Evolutionary conservation across 2,329 filamentous ascomycete species (phyloP).

Genomic region (Atkinsonella texensis): DNA sequence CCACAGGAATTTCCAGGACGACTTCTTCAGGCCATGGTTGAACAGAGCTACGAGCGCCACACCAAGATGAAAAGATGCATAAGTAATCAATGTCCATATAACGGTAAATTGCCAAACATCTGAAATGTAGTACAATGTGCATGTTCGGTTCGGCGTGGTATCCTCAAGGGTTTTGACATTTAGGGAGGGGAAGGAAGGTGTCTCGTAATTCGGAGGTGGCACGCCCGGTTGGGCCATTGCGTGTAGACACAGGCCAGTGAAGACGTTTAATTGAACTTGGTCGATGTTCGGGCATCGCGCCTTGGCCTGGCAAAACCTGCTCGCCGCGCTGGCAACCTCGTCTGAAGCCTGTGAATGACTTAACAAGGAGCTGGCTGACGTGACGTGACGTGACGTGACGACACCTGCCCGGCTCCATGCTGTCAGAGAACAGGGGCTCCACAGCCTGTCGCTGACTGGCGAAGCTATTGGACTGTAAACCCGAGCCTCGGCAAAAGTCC

Average conservation of each 20-base stretch:
- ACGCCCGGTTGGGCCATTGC: conserved; percentile 6
- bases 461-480: neutral
- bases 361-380: no score
- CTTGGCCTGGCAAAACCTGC: neutral
- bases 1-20: conserved; percentile 54
- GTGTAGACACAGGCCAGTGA: neutral
- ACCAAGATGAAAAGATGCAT: conserved; percentile 60
- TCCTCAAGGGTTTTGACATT: conserved; percentile 54
- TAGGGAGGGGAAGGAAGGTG: conserved; percentile 68
- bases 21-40: conserved; percentile 51
- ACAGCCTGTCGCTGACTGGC: no score
- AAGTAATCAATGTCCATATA: conserved; percentile 75
- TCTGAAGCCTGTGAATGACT: no score
- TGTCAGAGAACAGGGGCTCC: no score
- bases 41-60: conserved; percentile 60
- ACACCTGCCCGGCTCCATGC: no score
- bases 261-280: neutral
- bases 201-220: conserved; percentile 44
- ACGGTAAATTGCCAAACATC: conserved; percentile 85
- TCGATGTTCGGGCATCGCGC: neutral
- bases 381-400: no score
- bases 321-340: no score
- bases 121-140: conserved; percentile 57
- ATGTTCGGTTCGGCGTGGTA: conserved; percentile 26
- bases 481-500: conserved; percentile 17